A percentile compares a stretch with the other conserved stretches of the same genome.
Conservation (phyloP, 495 filamentous ascomycete genomes). For the Usnea hakonensis region DNA sequence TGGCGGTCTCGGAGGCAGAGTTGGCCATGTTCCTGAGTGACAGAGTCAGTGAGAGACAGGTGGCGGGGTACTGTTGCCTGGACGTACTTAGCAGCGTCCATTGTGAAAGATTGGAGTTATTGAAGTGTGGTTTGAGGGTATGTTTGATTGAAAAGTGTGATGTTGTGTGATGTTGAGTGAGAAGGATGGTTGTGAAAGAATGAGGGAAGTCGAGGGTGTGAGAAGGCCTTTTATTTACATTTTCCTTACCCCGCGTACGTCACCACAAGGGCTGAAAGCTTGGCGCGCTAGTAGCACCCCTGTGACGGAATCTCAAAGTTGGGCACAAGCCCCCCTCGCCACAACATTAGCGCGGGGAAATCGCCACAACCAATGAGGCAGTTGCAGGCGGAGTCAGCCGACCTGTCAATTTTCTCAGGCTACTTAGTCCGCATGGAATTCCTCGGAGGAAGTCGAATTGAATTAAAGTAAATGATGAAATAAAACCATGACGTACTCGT, state of each 20-base stretch:
- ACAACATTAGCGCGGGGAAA: not conserved
- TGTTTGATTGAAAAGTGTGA: not conserved
- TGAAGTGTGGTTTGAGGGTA: not conserved
- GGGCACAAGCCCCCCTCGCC: not conserved
- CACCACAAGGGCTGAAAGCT: not conserved
- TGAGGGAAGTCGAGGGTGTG: not conserved
- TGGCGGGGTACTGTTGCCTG: not conserved
- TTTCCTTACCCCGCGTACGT: slow-evolving; percentile 7
- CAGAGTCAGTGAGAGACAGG: not conserved
- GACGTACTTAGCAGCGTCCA: slow-evolving; percentile 16
- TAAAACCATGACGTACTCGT: too few species aligned
- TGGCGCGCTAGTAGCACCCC: not conserved
- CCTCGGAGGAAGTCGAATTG: too few species aligned
- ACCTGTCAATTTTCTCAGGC: too few species aligned
- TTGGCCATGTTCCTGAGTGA: slow-evolving; percentile 2
- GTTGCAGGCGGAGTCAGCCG: not conserved
- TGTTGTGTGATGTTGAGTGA: not conserved
- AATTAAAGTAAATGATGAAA: too few species aligned
- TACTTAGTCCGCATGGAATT: too few species aligned
- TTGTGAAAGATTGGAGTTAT: slow-evolving; percentile 2
- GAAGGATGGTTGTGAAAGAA: not conserved
- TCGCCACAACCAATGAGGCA: slow-evolving; percentile 6
- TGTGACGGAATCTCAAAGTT: not conserved
- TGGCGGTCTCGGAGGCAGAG: slow-evolving; percentile 1
- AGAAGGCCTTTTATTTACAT: slow-evolving; percentile 8